Conservation (phyloP, 2,329 filamentous ascomycete species). For the Pleomassaria siparia region DNA sequence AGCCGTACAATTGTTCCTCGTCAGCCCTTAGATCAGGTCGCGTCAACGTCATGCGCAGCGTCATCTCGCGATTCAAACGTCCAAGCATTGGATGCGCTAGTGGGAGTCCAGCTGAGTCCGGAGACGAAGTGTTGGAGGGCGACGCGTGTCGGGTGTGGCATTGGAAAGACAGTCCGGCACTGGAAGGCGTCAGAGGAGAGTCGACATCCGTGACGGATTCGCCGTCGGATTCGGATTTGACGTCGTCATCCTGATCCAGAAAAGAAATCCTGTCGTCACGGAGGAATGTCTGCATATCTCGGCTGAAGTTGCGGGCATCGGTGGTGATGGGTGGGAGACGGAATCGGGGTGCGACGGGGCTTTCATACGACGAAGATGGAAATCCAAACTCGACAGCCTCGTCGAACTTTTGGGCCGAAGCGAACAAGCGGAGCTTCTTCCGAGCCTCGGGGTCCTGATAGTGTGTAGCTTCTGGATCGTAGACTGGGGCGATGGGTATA, state of each 20-base stretch:
- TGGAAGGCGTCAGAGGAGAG: slow-evolving; percentile 42
- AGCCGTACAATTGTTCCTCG: slow-evolving; percentile 72
- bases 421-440: slow-evolving; percentile 80
- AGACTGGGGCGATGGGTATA: slow-evolving; percentile 29
- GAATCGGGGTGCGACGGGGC: slow-evolving; percentile 24
- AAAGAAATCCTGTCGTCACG: slow-evolving; percentile 57
- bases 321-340: slow-evolving; percentile 37
- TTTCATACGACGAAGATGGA: slow-evolving; percentile 55
- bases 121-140: slow-evolving; percentile 33
- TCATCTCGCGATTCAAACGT: slow-evolving; percentile 76
- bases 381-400: slow-evolving; percentile 95
- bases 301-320: slow-evolving; percentile 47
- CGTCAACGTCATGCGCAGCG: slow-evolving; percentile 91
- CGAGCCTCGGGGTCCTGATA: slow-evolving; percentile 90
- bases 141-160: slow-evolving; percentile 32
- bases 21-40: slow-evolving; percentile 79
- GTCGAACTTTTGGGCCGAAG: slow-evolving; percentile 92
- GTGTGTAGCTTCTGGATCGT: slow-evolving; percentile 72
- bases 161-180: slow-evolving; percentile 36
- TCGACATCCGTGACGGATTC: slow-evolving; percentile 38
- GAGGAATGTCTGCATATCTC: slow-evolving; percentile 60
- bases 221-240: slow-evolving; percentile 34
- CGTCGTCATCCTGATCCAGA: slow-evolving; percentile 38
- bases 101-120: slow-evolving; percentile 28
- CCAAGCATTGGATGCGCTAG: slow-evolving; percentile 24